Evolutionary conservation across 805 yeast genomes (phyloP).

Genomic region (Metschnikowia hibisci): DNA sequence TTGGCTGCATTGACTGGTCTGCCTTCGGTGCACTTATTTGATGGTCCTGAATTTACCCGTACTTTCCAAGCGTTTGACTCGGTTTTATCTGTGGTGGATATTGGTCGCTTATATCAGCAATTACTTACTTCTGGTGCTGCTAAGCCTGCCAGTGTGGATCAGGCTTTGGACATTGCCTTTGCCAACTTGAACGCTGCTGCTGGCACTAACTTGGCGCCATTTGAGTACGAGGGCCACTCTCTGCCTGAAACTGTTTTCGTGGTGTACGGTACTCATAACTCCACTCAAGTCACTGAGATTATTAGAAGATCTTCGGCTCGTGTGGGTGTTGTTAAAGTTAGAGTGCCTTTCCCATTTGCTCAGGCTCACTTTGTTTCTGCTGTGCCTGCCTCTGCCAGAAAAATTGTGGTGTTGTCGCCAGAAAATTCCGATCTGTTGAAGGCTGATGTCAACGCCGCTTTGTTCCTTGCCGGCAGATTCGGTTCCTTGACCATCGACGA

Average conservation of each 20-base stretch:
- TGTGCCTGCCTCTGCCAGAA: conserved; percentile 56
- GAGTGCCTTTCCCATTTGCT: conserved; percentile 81
- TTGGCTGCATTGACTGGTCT: conserved; percentile 46
- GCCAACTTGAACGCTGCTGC: conserved; percentile 48
- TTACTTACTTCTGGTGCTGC: conserved; percentile 27
- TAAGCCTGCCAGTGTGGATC: conserved; percentile 24
- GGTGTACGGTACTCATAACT: conserved; percentile 69
- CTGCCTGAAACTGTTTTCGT: conserved; percentile 74
- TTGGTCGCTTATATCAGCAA: conserved; percentile 36
- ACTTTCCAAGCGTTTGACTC: conserved; percentile 46
- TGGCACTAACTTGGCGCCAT: conserved; percentile 53
- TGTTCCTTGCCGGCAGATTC: conserved; percentile 49
- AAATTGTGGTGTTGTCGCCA: conserved; percentile 68
- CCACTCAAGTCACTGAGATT: conserved; percentile 48
- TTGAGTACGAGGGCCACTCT: conserved; percentile 65
- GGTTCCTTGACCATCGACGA: conserved; percentile 44
- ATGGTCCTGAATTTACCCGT: conserved; percentile 66
- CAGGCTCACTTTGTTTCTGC: conserved; percentile 52
- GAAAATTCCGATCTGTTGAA: conserved; percentile 46
- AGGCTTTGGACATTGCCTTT: conserved; percentile 46
- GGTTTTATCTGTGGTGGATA: conserved; percentile 40
- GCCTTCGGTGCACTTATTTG: conserved; percentile 72
- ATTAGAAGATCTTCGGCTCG: conserved; percentile 29
- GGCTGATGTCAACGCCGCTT: conserved; percentile 69
- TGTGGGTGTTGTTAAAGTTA: conserved; percentile 63